Percentiles rank a stretch among this genome's conserved stretches.
phyloP scores from a whole-genome alignment of 2,329 filamentous ascomycete genomes.

The Exophiala xenobiotica region DNA sequence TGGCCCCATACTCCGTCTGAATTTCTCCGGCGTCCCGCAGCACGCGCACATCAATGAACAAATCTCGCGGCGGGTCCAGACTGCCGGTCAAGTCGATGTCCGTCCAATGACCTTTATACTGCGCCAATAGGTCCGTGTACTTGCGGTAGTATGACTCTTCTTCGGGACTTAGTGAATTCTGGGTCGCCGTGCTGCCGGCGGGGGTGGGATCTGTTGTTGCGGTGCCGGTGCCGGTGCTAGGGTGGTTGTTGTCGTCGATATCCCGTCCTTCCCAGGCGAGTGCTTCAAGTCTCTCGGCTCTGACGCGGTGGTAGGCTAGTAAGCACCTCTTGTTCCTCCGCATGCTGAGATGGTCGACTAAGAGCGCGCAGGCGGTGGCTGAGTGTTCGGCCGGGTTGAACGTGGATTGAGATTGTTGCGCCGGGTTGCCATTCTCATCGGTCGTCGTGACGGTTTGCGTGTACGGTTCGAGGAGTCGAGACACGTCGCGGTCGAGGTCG shows the following conservation, averaged over 20 bases:
- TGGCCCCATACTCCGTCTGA: slow-evolving; percentile 96
- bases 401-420: slow-evolving; percentile 56
- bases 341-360: slow-evolving; percentile 94
- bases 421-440: slow-evolving; percentile 12
- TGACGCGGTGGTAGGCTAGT: slow-evolving; percentile 86
- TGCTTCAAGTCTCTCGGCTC: slow-evolving; percentile 87
- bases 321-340: slow-evolving; percentile 93
- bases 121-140: slow-evolving; percentile 88
- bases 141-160: slow-evolving; percentile 94
- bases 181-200: slow-evolving; percentile 46
- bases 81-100: slow-evolving; percentile 94
- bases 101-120: slow-evolving; percentile 97
- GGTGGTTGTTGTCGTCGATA: slow-evolving; percentile 43
- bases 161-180: slow-evolving; percentile 84
- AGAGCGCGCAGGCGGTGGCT: slow-evolving; percentile 78
- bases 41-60: slow-evolving; percentile 96
- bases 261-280: slow-evolving; percentile 90
- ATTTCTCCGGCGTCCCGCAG: slow-evolving; percentile 97
- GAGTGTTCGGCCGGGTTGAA: slow-evolving; percentile 84
- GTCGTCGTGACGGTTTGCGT: slow-evolving; percentile 5
- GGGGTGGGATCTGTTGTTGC: slow-evolving; percentile 58
- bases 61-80: slow-evolving; percentile 86
- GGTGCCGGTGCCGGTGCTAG: slow-evolving; percentile 33
- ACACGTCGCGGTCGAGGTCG: slow-evolving; percentile 84
- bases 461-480: slow-evolving; percentile 75